These are phyloP conservation scores for Daedalea quercina DNA, from an alignment of 768 basidiomycete genomes.

Conservation along the genomic window DNA sequence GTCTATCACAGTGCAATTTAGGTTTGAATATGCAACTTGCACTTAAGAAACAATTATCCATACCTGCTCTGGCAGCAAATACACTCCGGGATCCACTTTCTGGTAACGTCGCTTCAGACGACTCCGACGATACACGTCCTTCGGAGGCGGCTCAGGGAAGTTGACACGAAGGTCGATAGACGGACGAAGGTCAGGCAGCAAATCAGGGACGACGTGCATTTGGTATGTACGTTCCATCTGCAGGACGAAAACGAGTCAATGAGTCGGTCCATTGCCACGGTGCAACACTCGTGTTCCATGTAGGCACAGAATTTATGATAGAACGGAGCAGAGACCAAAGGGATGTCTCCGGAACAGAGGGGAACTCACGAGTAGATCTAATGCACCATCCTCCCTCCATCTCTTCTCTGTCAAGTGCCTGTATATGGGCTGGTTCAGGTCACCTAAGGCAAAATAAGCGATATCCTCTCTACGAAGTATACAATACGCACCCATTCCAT, in stretches of 20 bases:
- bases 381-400: constrained; percentile 79
- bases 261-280: no score
- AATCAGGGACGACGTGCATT: constrained; percentile 87
- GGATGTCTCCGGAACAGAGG: no score
- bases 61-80: constrained; percentile 63
- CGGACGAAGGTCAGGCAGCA: constrained; percentile 66
- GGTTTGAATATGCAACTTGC: background rate
- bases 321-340: no score
- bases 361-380: constrained; percentile 72
- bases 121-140: constrained; percentile 18
- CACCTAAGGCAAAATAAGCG: constrained; percentile 32
- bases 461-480: background rate
- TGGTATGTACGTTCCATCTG: constrained; percentile 93
- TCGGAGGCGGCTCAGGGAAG: constrained; percentile 34
- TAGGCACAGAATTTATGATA: no score
- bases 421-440: constrained; percentile 63
- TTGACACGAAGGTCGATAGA: constrained; percentile 68
- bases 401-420: constrained; percentile 76
- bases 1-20: constrained; percentile 39
- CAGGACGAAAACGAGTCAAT: no score
- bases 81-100: constrained; percentile 66
- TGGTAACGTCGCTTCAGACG: constrained; percentile 23
- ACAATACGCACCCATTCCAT: constrained; percentile 62
- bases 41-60: constrained; percentile 8
- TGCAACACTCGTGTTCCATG: no score